phyloP scores from a whole-genome alignment of 345 rosid genomes.

The Gossypium rotundifolium region DNA sequence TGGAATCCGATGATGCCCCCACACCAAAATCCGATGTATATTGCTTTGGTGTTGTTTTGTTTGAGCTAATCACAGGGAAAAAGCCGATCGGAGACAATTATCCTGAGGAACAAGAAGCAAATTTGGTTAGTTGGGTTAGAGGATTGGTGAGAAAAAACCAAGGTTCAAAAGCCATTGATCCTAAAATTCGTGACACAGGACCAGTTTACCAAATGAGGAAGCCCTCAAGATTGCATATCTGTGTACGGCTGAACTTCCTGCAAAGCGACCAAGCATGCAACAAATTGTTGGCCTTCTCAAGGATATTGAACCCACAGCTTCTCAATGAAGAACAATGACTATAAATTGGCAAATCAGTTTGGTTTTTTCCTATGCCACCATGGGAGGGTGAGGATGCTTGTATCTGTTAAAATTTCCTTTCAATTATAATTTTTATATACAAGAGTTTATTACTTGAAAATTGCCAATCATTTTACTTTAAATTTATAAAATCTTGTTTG shows the following conservation, averaged over 20 bases:
- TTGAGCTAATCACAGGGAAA: constrained; percentile 80
- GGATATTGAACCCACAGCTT: constrained; percentile 63
- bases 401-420: constrained; percentile 12
- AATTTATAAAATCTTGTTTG: not conserved
- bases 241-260: constrained; percentile 83
- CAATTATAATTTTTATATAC: constrained; percentile 13
- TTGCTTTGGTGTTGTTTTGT: constrained; percentile 81
- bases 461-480: not conserved
- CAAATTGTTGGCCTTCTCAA: constrained; percentile 96
- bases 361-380: constrained; percentile 19
- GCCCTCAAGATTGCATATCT: constrained; percentile 87
- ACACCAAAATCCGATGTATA: constrained; percentile 84
- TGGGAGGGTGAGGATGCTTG: constrained; percentile 27
- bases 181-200: constrained; percentile 62
- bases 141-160: constrained; percentile 60
- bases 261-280: constrained; percentile 90
- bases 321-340: constrained; percentile 25
- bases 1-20: constrained; percentile 45
- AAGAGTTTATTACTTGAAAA: constrained; percentile 15
- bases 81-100: constrained; percentile 64
- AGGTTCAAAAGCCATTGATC: constrained; percentile 61
- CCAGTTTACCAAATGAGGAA: constrained; percentile 63
- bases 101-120: constrained; percentile 49
- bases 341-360: not conserved
- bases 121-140: constrained; percentile 74